Conservation (phyloP, 176 grass and related monocot genomes). For the Raddia guianensis region DNA sequence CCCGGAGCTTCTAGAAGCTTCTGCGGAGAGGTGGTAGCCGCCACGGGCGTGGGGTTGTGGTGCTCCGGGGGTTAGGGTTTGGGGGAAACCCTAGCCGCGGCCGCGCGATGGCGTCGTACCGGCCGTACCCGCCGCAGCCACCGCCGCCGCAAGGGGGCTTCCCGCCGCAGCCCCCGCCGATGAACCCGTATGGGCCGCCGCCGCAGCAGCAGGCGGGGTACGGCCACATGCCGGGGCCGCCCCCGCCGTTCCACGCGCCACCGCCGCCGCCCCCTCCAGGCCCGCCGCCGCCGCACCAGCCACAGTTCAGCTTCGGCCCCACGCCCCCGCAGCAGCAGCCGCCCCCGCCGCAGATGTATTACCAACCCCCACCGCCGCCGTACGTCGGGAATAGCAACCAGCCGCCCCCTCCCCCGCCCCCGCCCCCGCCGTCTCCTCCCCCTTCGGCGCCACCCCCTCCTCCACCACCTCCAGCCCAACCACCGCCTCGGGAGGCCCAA, state of each 20-base stretch:
- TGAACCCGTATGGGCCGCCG: constrained; percentile 42
- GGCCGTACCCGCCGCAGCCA: constrained; percentile 58
- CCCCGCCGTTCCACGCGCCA: constrained; percentile 42
- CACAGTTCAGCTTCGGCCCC: constrained; percentile 49
- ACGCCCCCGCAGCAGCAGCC: constrained; percentile 37
- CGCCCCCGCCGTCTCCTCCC: constrained; percentile 49
- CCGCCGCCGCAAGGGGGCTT: constrained; percentile 48
- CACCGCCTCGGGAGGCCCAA: constrained; percentile 28
- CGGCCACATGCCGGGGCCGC: constrained; percentile 43
- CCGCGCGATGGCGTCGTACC: constrained; percentile 70
- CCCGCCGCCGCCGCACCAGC: constrained; percentile 53
- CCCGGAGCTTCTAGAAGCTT: constrained; percentile 33
- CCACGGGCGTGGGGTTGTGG: background rate
- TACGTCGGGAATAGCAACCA: constrained; percentile 45
- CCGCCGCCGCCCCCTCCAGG: constrained; percentile 46
- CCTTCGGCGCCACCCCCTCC: constrained; percentile 56
- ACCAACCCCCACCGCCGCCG: constrained; percentile 48
- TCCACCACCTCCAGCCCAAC: constrained; percentile 39
- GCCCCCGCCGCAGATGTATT: constrained; percentile 45
- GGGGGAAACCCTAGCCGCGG: constrained; percentile 42
- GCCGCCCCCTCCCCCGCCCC: constrained; percentile 52
- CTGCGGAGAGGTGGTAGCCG: constrained; percentile 11
- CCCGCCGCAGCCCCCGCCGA: constrained; percentile 44
- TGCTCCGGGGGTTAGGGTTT: constrained; percentile 42
- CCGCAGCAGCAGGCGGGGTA: constrained; percentile 46